phyloP scores from a whole-genome alignment of 2,329 filamentous ascomycete species.

The Fusarium stilboides region DNA sequence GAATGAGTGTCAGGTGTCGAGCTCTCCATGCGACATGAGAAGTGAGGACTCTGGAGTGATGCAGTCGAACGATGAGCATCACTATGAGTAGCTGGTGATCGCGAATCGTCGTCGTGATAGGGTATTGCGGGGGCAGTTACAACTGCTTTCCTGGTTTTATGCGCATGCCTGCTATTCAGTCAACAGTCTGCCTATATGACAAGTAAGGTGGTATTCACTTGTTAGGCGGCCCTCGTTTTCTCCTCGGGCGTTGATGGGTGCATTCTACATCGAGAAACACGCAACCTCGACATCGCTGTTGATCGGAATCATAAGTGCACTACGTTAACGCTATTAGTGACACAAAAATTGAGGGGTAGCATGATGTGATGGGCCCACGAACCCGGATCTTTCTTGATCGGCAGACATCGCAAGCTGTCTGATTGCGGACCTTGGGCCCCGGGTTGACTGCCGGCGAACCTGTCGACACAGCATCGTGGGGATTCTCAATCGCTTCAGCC shows the following conservation, averaged over 20 bases:
- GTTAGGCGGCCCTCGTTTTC: constrained; percentile 46
- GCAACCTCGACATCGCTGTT: constrained; percentile 37
- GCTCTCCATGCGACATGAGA: neutral
- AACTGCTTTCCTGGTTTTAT: neutral
- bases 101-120: constrained; percentile 1
- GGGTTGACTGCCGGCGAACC: neutral
- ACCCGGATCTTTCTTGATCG: constrained; percentile 47
- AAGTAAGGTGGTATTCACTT: constrained; percentile 4
- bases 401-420: constrained; percentile 46
- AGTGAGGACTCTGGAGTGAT: constrained; percentile 21
- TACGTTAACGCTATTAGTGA: constrained; percentile 6
- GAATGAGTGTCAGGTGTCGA: neutral
- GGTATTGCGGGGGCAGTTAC: neutral
- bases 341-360: neutral
- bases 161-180: constrained; percentile 24
- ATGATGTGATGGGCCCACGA: neutral
- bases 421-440: constrained; percentile 32
- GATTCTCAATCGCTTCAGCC: neutral
- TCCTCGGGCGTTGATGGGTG: constrained; percentile 40
- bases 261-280: constrained; percentile 38
- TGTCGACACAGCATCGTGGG: neutral
- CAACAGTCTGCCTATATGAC: neutral
- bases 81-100: constrained; percentile 5
- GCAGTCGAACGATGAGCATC: constrained; percentile 11
- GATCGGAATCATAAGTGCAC: constrained; percentile 36